Evolutionary conservation across 495 filamentous ascomycete species (phyloP).

Genomic region (Aspergillus bridgeri): DNA sequence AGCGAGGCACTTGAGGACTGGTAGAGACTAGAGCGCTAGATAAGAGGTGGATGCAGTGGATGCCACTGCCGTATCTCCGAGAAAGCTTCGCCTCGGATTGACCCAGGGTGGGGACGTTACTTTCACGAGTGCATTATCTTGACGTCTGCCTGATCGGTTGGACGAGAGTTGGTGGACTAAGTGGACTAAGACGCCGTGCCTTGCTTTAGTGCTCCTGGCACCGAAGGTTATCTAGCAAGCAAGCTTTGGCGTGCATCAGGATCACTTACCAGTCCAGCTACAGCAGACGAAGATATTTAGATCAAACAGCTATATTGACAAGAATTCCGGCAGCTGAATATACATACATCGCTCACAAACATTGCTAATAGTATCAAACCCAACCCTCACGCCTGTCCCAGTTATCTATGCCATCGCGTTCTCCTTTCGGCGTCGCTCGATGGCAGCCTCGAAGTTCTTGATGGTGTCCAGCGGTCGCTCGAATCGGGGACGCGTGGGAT

Average conservation of each 20-base stretch:
- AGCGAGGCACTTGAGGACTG: not conserved
- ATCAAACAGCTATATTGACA: not conserved
- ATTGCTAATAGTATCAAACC: not conserved
- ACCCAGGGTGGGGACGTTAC: not conserved
- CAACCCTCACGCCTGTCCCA: not conserved
- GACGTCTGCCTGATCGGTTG: not conserved
- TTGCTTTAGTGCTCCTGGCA: not conserved
- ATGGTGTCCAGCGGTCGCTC: constrained; percentile 94
- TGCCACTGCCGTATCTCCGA: constrained; percentile 4
- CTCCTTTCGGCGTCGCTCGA: constrained; percentile 53
- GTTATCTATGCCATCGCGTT: constrained; percentile 9
- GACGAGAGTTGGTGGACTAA: not conserved
- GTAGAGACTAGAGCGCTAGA: not conserved
- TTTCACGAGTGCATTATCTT: not conserved
- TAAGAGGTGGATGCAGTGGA: constrained; percentile 3
- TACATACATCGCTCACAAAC: not conserved
- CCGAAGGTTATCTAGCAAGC: not conserved
- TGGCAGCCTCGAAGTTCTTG: constrained; percentile 83
- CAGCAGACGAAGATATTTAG: not conserved
- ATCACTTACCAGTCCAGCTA: not conserved
- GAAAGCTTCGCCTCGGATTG: constrained; percentile 1
- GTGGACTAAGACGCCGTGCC: too few species aligned
- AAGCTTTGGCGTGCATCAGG: too few species aligned
- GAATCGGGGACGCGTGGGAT: constrained; percentile 77
- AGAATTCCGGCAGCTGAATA: not conserved